A percentile compares a stretch with the other conserved stretches of the same genome.
phyloP scores from a whole-genome alignment of 371 early-diverging fungal genomes.

The Globomyces sp. region DNA sequence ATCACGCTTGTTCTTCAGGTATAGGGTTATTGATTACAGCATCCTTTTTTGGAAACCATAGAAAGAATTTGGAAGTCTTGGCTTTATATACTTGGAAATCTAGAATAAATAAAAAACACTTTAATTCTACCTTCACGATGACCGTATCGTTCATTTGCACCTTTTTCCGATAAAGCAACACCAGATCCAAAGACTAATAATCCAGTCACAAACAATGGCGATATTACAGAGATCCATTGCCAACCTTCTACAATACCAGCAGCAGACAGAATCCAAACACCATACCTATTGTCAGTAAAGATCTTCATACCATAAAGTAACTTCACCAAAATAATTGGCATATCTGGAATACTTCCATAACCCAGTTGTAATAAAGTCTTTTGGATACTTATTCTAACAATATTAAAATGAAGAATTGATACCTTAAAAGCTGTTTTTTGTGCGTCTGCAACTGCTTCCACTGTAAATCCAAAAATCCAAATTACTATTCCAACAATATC shows the following conservation, averaged over 20 bases:
- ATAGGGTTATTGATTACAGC: background rate
- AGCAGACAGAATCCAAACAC: slow-evolving; percentile 45
- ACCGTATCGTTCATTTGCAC: slow-evolving; percentile 36
- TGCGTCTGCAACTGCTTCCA: slow-evolving; percentile 44
- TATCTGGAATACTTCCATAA: slow-evolving; percentile 45
- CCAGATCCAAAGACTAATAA: slow-evolving; percentile 40
- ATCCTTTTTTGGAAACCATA: slow-evolving; percentile 35
- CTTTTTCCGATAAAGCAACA: slow-evolving; percentile 34
- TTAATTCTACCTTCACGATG: slow-evolving; percentile 17
- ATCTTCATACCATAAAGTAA: slow-evolving; percentile 34
- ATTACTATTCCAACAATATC: slow-evolving; percentile 43
- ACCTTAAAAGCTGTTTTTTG: slow-evolving; percentile 34
- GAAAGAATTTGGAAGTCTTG: slow-evolving; percentile 38
- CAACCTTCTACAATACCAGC: slow-evolving; percentile 43
- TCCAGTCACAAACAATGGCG: slow-evolving; percentile 43
- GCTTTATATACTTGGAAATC: slow-evolving; percentile 41
- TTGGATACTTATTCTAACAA: slow-evolving; percentile 33
- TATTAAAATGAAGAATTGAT: background rate
- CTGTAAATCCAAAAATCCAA: slow-evolving; percentile 41
- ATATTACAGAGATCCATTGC: slow-evolving; percentile 39
- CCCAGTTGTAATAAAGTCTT: slow-evolving; percentile 39
- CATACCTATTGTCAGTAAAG: slow-evolving; percentile 11
- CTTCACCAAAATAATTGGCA: slow-evolving; percentile 54
- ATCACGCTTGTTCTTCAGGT: no score
- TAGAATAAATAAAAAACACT: background rate